phyloP scores from a whole-genome alignment of 306 rosid genomes.

The Gillenia trifoliata region DNA sequence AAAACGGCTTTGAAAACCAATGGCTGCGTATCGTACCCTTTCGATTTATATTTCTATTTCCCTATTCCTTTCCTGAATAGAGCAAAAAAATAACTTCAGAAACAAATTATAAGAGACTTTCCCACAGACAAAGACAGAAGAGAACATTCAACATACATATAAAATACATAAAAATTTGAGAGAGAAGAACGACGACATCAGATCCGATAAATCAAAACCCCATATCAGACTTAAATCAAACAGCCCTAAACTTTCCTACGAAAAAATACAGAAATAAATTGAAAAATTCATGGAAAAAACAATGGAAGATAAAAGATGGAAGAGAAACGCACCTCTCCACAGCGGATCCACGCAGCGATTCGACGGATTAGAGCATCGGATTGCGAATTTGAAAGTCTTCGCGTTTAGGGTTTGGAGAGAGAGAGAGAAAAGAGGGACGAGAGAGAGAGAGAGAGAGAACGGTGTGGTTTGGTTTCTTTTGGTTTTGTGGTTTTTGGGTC shows the following conservation, averaged over 20 bases:
- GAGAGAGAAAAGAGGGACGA: background rate
- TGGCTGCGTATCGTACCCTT: background rate
- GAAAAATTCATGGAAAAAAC: background rate
- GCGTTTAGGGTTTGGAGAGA: slow-evolving; percentile 45
- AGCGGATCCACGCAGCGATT: slow-evolving; percentile 21
- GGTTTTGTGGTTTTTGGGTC: slow-evolving; percentile 4
- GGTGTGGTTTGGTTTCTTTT: slow-evolving; percentile 12
- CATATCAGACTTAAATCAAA: background rate
- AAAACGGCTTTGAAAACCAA: background rate
- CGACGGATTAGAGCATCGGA: slow-evolving; percentile 19
- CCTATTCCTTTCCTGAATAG: background rate
- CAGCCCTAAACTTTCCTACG: background rate
- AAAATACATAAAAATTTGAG: background rate
- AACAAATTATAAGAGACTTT: background rate
- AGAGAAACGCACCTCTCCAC: slow-evolving; percentile 23
- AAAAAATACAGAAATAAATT: background rate
- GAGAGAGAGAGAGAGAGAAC: background rate
- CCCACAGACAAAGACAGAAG: background rate
- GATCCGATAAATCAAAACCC: slow-evolving; percentile 32
- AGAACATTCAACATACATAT: background rate
- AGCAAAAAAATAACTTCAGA: background rate
- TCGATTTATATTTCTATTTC: background rate
- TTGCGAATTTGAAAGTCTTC: slow-evolving; percentile 20
- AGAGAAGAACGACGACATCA: slow-evolving; percentile 1
- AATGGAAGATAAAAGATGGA: background rate